phyloP scores from a whole-genome alignment of 1,139 yeast species.

The Hyphopichia burtonii region DNA sequence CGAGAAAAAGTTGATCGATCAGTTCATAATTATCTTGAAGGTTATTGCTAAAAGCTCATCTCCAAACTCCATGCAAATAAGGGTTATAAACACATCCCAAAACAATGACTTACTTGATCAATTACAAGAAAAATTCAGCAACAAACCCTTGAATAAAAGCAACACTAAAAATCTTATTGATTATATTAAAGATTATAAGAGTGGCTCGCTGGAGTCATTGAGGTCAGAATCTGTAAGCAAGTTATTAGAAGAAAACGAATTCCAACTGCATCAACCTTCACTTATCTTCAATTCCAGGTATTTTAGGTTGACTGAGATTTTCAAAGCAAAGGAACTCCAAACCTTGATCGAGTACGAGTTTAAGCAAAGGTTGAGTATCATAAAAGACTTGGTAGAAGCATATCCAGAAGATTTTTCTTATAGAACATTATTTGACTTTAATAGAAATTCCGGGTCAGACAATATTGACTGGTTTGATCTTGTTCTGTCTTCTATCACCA shows the following conservation, averaged over 20 bases:
- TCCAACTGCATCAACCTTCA: constrained; percentile 37
- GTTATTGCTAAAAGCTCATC: constrained; percentile 20
- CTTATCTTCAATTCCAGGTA: constrained; percentile 44
- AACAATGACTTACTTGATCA: constrained; percentile 3
- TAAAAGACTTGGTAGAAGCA: constrained; percentile 28
- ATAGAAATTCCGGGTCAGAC: constrained; percentile 9
- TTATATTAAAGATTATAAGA: neutral
- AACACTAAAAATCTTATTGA: neutral
- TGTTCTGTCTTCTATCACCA: constrained; percentile 40
- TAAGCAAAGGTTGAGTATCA: constrained; percentile 29
- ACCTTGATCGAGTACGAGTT: constrained; percentile 35
- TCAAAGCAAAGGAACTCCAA: constrained; percentile 22
- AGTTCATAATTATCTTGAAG: constrained; percentile 34
- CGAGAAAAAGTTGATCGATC: constrained; percentile 32
- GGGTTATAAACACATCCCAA: constrained; percentile 25
- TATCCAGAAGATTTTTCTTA: constrained; percentile 28
- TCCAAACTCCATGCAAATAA: constrained; percentile 31
- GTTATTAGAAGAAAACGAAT: constrained; percentile 21
- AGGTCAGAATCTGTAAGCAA: neutral
- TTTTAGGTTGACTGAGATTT: constrained; percentile 26
- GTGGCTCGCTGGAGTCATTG: neutral
- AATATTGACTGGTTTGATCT: constrained; percentile 49
- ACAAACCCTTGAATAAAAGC: neutral
- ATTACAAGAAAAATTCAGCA: neutral
- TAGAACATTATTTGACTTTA: constrained; percentile 21